Base-by-base conservation (phyloP, 805 yeast genomes). In the Hanseniaspora guilliermondii region DNA sequence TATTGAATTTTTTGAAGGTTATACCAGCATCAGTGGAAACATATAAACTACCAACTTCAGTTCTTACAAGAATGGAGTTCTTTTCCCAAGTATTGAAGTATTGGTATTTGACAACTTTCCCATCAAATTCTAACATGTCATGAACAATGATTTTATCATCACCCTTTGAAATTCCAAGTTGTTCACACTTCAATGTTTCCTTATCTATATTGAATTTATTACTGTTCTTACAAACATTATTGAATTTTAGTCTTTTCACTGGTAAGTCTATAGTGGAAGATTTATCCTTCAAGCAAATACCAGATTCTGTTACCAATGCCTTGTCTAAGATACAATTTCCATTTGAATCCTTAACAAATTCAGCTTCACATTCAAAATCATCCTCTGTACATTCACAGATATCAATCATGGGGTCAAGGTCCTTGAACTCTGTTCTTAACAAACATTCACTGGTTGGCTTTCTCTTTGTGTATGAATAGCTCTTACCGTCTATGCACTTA, bases 1-100 rank as follows among this genome's bases (percentile, higher is more conserved):
- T 58, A 1, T 72, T 69, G 21, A 78, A 65, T 48, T 62, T 64
- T 25, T 65, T 66, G 68, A 85, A 78, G 1, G 64, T 61, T 3
- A 67, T 61, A 14, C 91, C 91, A 40, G 85, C 85, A 64, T 87
- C 81, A 60, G 76, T 82, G 0, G 96, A 85, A 7, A 86, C 75
- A 60, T 71, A 83, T 2, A 80, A 75, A 5, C 70, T 69, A 46
- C 76, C 72, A 12, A 73, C 70, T 25, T 68, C 64, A 0, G 91
- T 83, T 48, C 78, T 69, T 6, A 85, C 68, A 16, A 91, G 63
- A 7, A 91, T 64, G 0, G 88, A 77, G 62, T 85, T 89, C 58
- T 80, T 85, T 25, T 72, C 73, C 49, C 68, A 56, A 2, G 72
- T 69, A 2, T 66, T 67, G 24, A 69, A 64, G 50, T 77, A 74